Evolutionary conservation across 805 yeast species (phyloP).

Genomic region (Barnettozyma californica): DNA sequence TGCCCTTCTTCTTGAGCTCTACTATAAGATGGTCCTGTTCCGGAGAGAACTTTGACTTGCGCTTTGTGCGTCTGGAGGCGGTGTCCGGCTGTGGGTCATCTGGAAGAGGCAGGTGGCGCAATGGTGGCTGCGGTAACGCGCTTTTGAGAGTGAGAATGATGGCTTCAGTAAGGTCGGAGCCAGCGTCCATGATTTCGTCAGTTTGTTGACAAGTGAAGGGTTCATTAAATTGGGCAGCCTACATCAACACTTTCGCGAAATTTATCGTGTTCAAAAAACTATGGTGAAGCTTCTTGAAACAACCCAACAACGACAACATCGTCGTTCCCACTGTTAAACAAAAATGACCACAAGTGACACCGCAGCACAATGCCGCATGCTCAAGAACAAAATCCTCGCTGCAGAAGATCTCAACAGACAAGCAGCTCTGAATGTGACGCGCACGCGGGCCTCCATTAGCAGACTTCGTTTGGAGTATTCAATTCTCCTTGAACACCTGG

Average conservation of each 20-base stretch:
- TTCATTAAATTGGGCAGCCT: too few relatives aligned
- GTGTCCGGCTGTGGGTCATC: slow-evolving; percentile 38
- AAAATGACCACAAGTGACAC: background rate
- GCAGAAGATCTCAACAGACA: slow-evolving; percentile 75
- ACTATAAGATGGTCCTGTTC: slow-evolving; percentile 67
- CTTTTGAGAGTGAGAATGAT: slow-evolving; percentile 12
- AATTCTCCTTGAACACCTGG: slow-evolving; percentile 73
- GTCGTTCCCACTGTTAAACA: background rate
- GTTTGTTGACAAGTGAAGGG: background rate
- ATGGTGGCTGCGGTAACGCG: slow-evolving; percentile 16
- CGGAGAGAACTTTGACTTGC: slow-evolving; percentile 64
- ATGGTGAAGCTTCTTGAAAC: background rate
- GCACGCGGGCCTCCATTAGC: slow-evolving; percentile 71
- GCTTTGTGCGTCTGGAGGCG: slow-evolving; percentile 45
- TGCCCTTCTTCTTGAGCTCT: slow-evolving; percentile 54
- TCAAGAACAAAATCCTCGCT: slow-evolving; percentile 62
- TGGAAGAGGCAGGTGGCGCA: slow-evolving; percentile 27
- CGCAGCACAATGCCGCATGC: slow-evolving; percentile 50
- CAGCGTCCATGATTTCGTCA: background rate
- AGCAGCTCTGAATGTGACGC: slow-evolving; percentile 66
- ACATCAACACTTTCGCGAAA: background rate
- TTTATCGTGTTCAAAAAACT: too few relatives aligned
- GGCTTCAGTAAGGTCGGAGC: slow-evolving; percentile 3
- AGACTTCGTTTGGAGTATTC: slow-evolving; percentile 81
- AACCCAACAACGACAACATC: background rate